phyloP scores from a whole-genome alignment of 2,329 filamentous ascomycete genomes.

The Didymosphaeria variabile region DNA sequence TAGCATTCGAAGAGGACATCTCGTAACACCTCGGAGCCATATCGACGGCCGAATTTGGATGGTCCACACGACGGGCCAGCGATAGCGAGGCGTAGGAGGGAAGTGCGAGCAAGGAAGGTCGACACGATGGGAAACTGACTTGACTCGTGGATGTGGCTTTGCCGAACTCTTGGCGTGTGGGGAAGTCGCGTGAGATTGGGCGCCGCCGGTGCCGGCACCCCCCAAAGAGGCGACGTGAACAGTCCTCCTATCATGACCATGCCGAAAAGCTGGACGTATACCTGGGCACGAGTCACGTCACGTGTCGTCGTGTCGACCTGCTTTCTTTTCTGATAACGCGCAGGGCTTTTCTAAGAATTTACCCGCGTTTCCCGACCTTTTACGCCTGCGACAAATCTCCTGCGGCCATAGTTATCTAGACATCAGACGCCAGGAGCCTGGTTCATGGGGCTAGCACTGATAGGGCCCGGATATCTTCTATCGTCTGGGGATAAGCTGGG shows the following conservation, averaged over 20 bases:
- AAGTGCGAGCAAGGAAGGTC: slow-evolving; percentile 2
- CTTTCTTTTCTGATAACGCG: background rate
- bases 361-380: background rate
- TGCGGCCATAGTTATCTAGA: background rate
- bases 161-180: background rate
- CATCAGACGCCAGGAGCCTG: background rate
- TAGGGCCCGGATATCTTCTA: background rate
- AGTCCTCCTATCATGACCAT: background rate
- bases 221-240: background rate
- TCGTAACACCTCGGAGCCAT: background rate
- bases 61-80: background rate
- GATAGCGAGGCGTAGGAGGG: background rate
- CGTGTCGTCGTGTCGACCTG: background rate
- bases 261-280: background rate
- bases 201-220: background rate
- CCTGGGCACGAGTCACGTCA: background rate
- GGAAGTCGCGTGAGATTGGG: background rate
- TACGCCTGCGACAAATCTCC: too few relatives aligned
- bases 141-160: background rate
- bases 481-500: slow-evolving; percentile 6
- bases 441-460: slow-evolving; percentile 2
- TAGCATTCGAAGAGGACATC: background rate
- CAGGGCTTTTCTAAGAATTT: background rate
- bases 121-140: background rate
- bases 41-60: background rate